phyloP scores from a whole-genome alignment of 2,329 filamentous ascomycete genomes.

The Claviceps fusiformis region DNA sequence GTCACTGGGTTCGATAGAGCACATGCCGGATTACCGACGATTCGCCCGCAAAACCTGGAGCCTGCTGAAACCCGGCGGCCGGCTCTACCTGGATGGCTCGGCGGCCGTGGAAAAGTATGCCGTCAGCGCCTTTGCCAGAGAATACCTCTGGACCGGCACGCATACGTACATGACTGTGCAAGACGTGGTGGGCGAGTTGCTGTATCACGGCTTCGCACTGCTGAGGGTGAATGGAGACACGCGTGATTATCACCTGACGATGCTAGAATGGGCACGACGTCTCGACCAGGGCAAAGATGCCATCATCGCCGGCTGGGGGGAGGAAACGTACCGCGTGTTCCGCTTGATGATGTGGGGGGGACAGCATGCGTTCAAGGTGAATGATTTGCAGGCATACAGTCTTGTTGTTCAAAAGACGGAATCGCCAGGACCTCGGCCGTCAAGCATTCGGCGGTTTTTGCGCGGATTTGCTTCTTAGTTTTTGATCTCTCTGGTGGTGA shows the following conservation, averaged over 20 bases:
- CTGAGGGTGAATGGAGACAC: background rate
- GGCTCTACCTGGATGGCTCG: background rate
- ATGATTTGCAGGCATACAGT: constrained; percentile 1
- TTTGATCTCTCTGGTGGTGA: background rate
- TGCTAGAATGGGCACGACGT: constrained; percentile 2
- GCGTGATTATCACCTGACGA: background rate
- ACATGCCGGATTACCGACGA: background rate
- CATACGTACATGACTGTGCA: constrained; percentile 3
- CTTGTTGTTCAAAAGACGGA: background rate
- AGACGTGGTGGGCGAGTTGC: constrained; percentile 1
- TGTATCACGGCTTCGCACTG: constrained; percentile 1
- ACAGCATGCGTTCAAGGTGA: constrained; percentile 1
- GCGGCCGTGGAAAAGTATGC: constrained; percentile 2
- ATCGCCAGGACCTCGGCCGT: background rate
- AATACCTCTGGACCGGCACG: constrained; percentile 1
- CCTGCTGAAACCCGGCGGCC: constrained; percentile 1
- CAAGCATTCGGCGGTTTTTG: background rate
- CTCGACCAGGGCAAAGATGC: background rate
- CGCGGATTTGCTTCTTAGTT: background rate
- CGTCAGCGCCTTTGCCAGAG: background rate
- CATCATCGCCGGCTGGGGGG: constrained; percentile 3
- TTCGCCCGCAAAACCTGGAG: background rate
- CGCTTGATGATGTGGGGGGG: constrained; percentile 3
- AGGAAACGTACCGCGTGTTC: constrained; percentile 2
- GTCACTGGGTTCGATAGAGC: background rate